Evolutionary conservation across 2,329 filamentous ascomycete genomes (phyloP), one percentile per base, ranked within the genome.

Genomic region (Pestalotiopsis sp.): DNA sequence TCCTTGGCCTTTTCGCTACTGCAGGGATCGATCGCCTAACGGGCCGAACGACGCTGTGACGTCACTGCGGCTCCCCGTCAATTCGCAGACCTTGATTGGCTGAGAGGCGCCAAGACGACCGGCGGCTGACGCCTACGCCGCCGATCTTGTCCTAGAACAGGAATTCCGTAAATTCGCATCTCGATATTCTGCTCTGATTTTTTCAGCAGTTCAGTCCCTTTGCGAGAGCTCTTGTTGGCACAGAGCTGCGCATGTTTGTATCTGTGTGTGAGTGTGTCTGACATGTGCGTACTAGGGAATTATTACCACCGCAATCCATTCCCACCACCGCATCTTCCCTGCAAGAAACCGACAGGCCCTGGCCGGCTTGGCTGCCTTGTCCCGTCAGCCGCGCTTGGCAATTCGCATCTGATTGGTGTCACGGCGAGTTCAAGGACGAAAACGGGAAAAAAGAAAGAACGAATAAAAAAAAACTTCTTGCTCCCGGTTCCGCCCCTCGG

Each of bases 41-140:
- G 59, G 59, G 31, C 59, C 59, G 59, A 62, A 27, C 31, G 31
- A 36, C n/a, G n/a, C 12, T 20, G 59, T 62, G 59, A 62, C 59
- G 59, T 62, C 59, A 62, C 59, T 62, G 36, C 59, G 59, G 59
- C 59, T 62, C 59, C 31, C 27, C 36, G 45, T 62, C 57, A 41
- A 38, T 20, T 14, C 31, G 2, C n/a, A 36, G 27, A 12, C 23
- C 14, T 36, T 62, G 59, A 62, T 62, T 62, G 27, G 59, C 36
- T 36, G 13, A n/a, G 27, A 40, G 27, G 31, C 31, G 59, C 59
- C 59, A 62, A 62, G 59, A 20, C 23, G 31, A 20, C 13, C 27
- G 17, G 59, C 59, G 31, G 27, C 59, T 62, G 27, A 20, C 31
- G n/a, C 31, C 17, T 12, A 40, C 59, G 27, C 14, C 27, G 59